Evolutionary conservation across 2,329 filamentous ascomycete species (phyloP), one percentile per base, ranked within the genome.

Genomic region (Stachybotrys chartarum): DNA sequence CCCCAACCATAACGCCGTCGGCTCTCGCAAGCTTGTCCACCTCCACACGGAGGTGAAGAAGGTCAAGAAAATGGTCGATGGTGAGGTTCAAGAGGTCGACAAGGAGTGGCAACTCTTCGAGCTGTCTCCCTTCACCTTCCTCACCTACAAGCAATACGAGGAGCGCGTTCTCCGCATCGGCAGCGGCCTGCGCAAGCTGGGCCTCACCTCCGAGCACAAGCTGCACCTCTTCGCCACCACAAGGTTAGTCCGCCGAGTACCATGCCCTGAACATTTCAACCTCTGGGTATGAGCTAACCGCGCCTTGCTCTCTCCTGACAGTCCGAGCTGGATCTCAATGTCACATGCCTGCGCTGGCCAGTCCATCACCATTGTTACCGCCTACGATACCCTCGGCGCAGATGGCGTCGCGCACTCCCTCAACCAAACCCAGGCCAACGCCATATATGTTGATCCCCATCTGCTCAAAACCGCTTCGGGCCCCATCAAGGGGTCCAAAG

Each of bases 51-150:
- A 96, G 78, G 86, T 82, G 63, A 96, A 93, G 78, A 94, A 91
- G 80, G 77, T 96, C 63, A 88, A 91, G 80, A 96, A 95, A 81
- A 80, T 90, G 52, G 77, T 96, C 56, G 89, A 95, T 66, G 91
- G 91, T 62, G 81, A 88, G 69, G 81, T 91, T 71, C 78, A 80
- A 60, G 83, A 92, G 74, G 84, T 94, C 39, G 89, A 95, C 60
- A 96, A 96, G 83, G 84, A 93, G 71, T 96, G 91, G 91, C 85
- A 86, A 54, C 95, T 86, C 74, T 95, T 90, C 63, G 91, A 96
- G 79, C 84, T 95, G 62, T 86, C 87, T 58, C 77, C 78, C 51
- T 96, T 88, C 76, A 78, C 80, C 49, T 96, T 86, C 77, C 78
- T 87, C 67, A 90, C 84, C 63, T 95, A 92, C 74, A 78, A 81